Evolutionary conservation across 2,329 filamentous ascomycete genomes (phyloP).

Genomic region (Ceratocystis smalleyi): DNA sequence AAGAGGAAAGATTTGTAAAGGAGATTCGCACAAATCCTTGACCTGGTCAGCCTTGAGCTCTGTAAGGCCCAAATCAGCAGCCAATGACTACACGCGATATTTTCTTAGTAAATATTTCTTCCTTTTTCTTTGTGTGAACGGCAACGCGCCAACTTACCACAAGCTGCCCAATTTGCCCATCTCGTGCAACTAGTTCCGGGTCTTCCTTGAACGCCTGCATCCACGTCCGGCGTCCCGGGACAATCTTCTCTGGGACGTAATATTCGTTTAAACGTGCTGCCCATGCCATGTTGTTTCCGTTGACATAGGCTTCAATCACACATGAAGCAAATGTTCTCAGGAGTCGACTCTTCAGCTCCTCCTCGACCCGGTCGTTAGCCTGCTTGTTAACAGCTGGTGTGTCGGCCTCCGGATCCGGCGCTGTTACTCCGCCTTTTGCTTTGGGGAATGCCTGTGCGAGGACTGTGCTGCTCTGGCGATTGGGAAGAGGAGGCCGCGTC

Average conservation of each 20-base stretch:
- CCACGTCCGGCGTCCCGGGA: slow-evolving; percentile 46
- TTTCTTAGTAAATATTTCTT: background rate
- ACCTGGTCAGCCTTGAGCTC: slow-evolving; percentile 33
- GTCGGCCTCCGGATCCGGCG: slow-evolving; percentile 42
- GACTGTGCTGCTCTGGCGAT: slow-evolving; percentile 41
- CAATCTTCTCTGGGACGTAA: slow-evolving; percentile 46
- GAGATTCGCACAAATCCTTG: slow-evolving; percentile 29
- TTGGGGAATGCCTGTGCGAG: slow-evolving; percentile 24
- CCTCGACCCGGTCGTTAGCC: slow-evolving; percentile 40
- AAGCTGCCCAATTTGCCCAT: slow-evolving; percentile 56
- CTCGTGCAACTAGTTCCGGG: slow-evolving; percentile 42
- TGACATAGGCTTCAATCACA: slow-evolving; percentile 58
- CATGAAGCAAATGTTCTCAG: slow-evolving; percentile 67
- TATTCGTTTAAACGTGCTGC: slow-evolving; percentile 51
- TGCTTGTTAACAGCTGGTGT: slow-evolving; percentile 26
- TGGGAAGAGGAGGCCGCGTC: slow-evolving; percentile 47
- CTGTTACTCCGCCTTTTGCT: slow-evolving; percentile 25
- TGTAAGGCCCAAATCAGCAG: slow-evolving; percentile 44
- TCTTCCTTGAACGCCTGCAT: slow-evolving; percentile 50
- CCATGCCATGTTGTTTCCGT: slow-evolving; percentile 44
- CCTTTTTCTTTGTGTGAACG: background rate
- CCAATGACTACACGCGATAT: slow-evolving; percentile 35
- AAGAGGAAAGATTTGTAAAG: slow-evolving; percentile 32
- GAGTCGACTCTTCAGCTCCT: slow-evolving; percentile 45
- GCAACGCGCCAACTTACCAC: slow-evolving; percentile 34